Conservation (phyloP, 1,139 yeast genomes). For the Torulaspora globosa region DNA sequence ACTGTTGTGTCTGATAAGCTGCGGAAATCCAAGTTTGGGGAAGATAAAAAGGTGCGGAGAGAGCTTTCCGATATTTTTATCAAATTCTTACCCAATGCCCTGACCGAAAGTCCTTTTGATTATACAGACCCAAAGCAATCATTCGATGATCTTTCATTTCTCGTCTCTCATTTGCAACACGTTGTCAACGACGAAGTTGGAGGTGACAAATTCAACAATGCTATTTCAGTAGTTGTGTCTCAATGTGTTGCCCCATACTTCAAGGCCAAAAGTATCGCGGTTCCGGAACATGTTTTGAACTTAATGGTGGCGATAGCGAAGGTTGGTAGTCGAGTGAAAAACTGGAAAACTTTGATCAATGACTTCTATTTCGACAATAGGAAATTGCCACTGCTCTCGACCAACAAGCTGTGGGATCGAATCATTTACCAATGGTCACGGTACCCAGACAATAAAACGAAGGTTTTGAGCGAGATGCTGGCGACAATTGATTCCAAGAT, state of each 20-base stretch:
- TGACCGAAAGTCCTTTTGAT: constrained; percentile 26
- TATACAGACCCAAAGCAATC: constrained; percentile 11
- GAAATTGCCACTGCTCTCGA: constrained; percentile 18
- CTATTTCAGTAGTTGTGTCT: constrained; percentile 45
- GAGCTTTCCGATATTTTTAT: constrained; percentile 65
- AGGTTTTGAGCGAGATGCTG: constrained; percentile 33
- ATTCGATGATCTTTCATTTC: constrained; percentile 25
- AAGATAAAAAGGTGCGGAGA: constrained; percentile 54
- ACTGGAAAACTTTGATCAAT: constrained; percentile 50
- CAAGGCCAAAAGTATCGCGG: constrained; percentile 38
- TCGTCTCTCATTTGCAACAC: constrained; percentile 43
- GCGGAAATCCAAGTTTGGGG: constrained; percentile 55
- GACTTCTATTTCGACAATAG: constrained; percentile 52
- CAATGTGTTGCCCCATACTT: constrained; percentile 46
- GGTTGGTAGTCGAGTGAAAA: constrained; percentile 40
- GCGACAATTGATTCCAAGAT: constrained; percentile 27
- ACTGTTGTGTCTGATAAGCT: constrained; percentile 54
- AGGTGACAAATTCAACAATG: constrained; percentile 46
- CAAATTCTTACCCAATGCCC: constrained; percentile 47
- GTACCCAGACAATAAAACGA: constrained; percentile 44
- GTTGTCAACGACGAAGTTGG: constrained; percentile 45
- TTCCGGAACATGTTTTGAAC: constrained; percentile 40
- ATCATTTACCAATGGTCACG: constrained; percentile 33
- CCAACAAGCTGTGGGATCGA: constrained; percentile 23
- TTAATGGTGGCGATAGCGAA: constrained; percentile 37